Conservation (phyloP, 208 protist species). For the Trypanosoma cruzi region DNA sequence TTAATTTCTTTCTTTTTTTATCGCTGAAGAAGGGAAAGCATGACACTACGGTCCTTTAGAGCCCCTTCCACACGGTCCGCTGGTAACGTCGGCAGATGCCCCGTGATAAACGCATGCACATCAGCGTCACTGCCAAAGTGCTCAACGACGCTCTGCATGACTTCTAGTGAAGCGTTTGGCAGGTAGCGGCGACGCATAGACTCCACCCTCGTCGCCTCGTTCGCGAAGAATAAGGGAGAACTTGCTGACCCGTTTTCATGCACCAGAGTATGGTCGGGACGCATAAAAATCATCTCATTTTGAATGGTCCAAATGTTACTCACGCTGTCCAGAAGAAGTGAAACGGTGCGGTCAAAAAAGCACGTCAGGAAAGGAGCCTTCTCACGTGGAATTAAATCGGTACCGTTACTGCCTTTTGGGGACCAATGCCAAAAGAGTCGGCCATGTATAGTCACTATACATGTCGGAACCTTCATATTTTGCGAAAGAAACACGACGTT, state of each 20-base stretch:
- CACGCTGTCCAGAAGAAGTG: slow-evolving; percentile 38
- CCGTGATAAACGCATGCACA: slow-evolving; percentile 38
- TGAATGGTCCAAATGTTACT: slow-evolving; percentile 50
- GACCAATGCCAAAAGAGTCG: slow-evolving; percentile 71
- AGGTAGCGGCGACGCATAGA: slow-evolving; percentile 58
- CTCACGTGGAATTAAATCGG: slow-evolving; percentile 36
- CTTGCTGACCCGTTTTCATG: slow-evolving; percentile 52
- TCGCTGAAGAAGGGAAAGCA: slow-evolving; percentile 29
- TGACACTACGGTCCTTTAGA: slow-evolving; percentile 33
- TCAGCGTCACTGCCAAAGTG: slow-evolving; percentile 39
- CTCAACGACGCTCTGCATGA: slow-evolving; percentile 62
- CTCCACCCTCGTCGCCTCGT: slow-evolving; percentile 53
- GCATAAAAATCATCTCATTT: slow-evolving; percentile 86
- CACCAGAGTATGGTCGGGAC: slow-evolving; percentile 66
- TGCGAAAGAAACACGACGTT: slow-evolving; percentile 61
- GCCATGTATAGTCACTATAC: slow-evolving; percentile 80
- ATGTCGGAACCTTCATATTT: slow-evolving; percentile 58
- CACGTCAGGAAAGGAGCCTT: slow-evolving; percentile 55
- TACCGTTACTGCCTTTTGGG: slow-evolving; percentile 33
- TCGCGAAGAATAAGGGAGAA: slow-evolving; percentile 74
- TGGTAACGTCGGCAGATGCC: slow-evolving; percentile 38
- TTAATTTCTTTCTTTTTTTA: slow-evolving; percentile 20
- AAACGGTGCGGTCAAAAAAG: slow-evolving; percentile 86
- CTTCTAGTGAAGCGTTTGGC: slow-evolving; percentile 42
- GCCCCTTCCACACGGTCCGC: slow-evolving; percentile 45